Base-by-base conservation (phyloP, 441 rosid species). In the Melastoma candidum region DNA sequence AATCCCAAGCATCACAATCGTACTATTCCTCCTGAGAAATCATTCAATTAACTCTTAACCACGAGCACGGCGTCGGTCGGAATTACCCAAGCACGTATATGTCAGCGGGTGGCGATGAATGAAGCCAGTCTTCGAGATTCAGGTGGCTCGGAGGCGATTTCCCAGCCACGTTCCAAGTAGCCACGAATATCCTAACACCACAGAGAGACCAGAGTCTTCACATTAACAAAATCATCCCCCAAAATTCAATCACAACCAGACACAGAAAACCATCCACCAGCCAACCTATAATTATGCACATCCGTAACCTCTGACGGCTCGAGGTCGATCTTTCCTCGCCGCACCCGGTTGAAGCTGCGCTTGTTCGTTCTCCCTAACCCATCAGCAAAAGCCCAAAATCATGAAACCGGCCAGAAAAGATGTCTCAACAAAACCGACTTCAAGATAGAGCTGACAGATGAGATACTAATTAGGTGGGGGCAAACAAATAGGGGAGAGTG, bases 141-240 rank as follows among this genome's bases (percentile, higher is more conserved):
- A 84, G 61, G 63, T 60, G n/a, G 62, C 71, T 74, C 45, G 93
- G 86, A 10, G 93, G 93, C 46, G 89, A 71, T 69, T 79, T 82
- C 17, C 89, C 89, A 59, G 84, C 93, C 52, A 84, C 93, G 58
- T 84, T 84, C 93, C 93, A 84, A 49, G 93, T 81, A 11, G 93
- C 89, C 49, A 78, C 82, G 69, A 84, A 82, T 14, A 84, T 61
- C 48, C 55, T 51, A 44, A n/a, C 61, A 83, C 58, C 53, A 51
- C 11, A 53, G 44, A 17, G 74, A 44, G 47, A 49, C 46, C 50
- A 27, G 44, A 25, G 48, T 46, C 57, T 56, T 60, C 10, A 44
- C 43, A 45, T 44, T 56, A 41, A 65, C 50, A 48, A 41, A 7
- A 17, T 17, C 22, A 11, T 25, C 49, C 32, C 29, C 50, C 4